Conservation (phyloP, 1,284 basidiomycete genomes). For the Kalmanozyma brasiliensis region DNA sequence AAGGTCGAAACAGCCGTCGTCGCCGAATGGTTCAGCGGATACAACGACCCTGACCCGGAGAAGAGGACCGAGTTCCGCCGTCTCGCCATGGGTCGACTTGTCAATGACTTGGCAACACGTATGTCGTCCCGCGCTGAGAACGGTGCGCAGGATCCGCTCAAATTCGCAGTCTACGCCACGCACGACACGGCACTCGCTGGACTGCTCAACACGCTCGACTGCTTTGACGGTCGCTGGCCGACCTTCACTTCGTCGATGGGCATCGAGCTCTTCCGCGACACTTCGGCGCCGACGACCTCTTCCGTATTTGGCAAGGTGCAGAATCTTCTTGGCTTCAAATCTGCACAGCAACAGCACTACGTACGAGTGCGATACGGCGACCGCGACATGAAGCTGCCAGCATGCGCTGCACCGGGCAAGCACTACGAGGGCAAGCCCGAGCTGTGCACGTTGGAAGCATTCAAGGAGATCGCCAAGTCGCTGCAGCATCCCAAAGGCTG, state of each 20-base stretch:
- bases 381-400: slow-evolving; percentile 75
- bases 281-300: slow-evolving; percentile 12
- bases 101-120: slow-evolving; percentile 75
- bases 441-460: slow-evolving; percentile 79
- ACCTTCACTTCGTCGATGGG: slow-evolving; percentile 56
- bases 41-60: slow-evolving; percentile 50
- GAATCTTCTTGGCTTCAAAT: slow-evolving; percentile 12
- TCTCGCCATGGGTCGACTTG: slow-evolving; percentile 79
- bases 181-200: slow-evolving; percentile 80
- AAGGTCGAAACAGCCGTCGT: slow-evolving; percentile 78
- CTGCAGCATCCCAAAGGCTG: slow-evolving; percentile 56
- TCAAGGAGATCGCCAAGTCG: slow-evolving; percentile 69
- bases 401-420: slow-evolving; percentile 76
- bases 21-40: slow-evolving; percentile 81
- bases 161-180: slow-evolving; percentile 70
- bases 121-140: slow-evolving; percentile 69
- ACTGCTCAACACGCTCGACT: slow-evolving; percentile 77
- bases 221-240: slow-evolving; percentile 77
- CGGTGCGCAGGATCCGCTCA: slow-evolving; percentile 46
- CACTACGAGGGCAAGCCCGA: slow-evolving; percentile 79
- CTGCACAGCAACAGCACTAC: slow-evolving; percentile 59
- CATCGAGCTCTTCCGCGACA: slow-evolving; percentile 59
- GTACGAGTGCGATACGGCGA: slow-evolving; percentile 83
- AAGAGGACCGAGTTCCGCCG: slow-evolving; percentile 76
- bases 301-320: slow-evolving; percentile 24